Evolutionary conservation across 257 asterid species (phyloP).

Genomic region (Vinca minor): DNA sequence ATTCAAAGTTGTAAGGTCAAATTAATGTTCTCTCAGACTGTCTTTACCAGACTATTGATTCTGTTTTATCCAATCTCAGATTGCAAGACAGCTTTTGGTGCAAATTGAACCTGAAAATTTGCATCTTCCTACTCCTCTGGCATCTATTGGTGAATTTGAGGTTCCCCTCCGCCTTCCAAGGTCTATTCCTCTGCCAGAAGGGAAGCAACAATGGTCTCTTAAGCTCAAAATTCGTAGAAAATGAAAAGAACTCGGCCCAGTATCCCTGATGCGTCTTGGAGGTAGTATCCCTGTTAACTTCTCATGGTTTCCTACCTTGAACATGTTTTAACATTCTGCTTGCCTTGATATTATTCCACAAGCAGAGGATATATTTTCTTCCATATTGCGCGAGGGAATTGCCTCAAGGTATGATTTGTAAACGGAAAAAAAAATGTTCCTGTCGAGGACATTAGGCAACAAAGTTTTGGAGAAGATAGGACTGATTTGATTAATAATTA

Average conservation of each 20-base stretch:
- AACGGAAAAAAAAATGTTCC: too few species aligned
- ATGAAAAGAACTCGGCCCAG: slow-evolving; percentile 16
- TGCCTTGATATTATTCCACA: neutral
- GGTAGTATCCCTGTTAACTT: too few species aligned
- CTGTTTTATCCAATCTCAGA: slow-evolving; percentile 25
- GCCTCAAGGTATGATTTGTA: too few species aligned
- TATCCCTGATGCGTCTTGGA: too few species aligned
- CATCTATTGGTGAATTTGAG: slow-evolving; percentile 65
- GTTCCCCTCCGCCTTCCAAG: slow-evolving; percentile 72
- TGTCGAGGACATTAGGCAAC: neutral
- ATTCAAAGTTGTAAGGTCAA: neutral
- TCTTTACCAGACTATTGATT: neutral
- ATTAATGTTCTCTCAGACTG: too few species aligned
- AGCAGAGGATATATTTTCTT: neutral
- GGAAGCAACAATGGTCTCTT: slow-evolving; percentile 49
- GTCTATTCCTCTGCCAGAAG: slow-evolving; percentile 70
- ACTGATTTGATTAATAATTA: too few species aligned
- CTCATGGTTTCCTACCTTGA: too few species aligned
- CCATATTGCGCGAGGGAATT: neutral
- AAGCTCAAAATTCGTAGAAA: slow-evolving; percentile 42
- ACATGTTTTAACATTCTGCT: neutral
- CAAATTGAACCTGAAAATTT: slow-evolving; percentile 63
- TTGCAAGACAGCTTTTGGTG: slow-evolving; percentile 66
- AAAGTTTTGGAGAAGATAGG: neutral
- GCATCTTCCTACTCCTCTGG: slow-evolving; percentile 47